A percentile compares a stretch with the other conserved stretches of the same genome.
These are phyloP conservation scores for Astrothelium subdiscretum DNA, from an alignment of 495 filamentous ascomycete species.

Conservation along the genomic window DNA sequence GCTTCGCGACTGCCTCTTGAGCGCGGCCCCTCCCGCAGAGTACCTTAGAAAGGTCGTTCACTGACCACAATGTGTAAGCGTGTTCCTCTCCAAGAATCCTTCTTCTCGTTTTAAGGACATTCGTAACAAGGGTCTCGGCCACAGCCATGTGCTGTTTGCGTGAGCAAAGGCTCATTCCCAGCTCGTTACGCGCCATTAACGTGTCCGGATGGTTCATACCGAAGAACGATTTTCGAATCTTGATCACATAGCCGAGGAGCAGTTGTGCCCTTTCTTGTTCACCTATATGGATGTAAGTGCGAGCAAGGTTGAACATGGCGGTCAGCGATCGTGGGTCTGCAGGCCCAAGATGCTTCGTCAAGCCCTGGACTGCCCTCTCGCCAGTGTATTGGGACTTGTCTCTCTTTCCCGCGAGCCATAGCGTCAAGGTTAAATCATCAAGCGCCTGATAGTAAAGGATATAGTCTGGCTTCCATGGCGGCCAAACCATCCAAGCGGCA, in stretches of 20 bases:
- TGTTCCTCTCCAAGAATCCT: constrained; percentile 25
- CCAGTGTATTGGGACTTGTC: constrained; percentile 9
- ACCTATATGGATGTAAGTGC: constrained; percentile 17
- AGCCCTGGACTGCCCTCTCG: constrained; percentile 14
- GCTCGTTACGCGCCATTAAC: constrained; percentile 17
- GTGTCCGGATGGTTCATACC: constrained; percentile 17
- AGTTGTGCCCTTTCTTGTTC: constrained; percentile 7
- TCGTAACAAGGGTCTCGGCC: constrained; percentile 18
- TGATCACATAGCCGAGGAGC: constrained; percentile 11
- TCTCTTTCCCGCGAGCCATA: constrained; percentile 7
- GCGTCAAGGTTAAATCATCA: constrained; percentile 9
- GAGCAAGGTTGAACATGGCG: constrained; percentile 21
- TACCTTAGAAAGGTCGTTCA: constrained; percentile 29
- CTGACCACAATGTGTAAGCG: constrained; percentile 27
- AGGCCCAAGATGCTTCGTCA: constrained; percentile 11
- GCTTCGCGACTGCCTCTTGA: constrained; percentile 20
- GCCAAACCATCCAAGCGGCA: constrained; percentile 6
- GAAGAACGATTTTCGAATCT: constrained; percentile 12
- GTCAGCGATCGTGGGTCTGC: constrained; percentile 17
- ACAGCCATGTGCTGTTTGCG: constrained; percentile 5
- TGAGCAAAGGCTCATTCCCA: constrained; percentile 17
- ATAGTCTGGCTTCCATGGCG: constrained; percentile 6
- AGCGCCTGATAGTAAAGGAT: constrained; percentile 5
- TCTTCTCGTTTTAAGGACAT: constrained; percentile 17
- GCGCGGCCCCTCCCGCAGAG: constrained; percentile 18